phyloP scores from a whole-genome alignment of 495 filamentous ascomycete genomes.

The Articulospora tetracladia region DNA sequence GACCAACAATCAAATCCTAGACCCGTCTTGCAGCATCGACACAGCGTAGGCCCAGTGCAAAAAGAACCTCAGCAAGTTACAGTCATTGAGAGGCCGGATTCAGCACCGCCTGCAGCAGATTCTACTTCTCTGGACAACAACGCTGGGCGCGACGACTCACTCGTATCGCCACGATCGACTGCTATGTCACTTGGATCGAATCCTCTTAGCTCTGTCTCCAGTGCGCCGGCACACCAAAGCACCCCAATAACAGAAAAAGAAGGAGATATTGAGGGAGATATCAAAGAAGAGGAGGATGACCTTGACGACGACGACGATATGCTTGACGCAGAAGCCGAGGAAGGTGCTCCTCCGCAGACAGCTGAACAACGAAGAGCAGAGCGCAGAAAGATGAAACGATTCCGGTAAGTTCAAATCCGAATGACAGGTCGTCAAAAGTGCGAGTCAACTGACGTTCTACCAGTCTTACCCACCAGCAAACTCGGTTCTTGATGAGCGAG shows the following conservation, averaged over 20 bases:
- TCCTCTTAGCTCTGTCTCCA: conserved; percentile 36
- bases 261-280: conserved; percentile 29
- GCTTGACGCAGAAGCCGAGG: conserved; percentile 45
- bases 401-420: conserved; percentile 58
- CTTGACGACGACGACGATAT: conserved; percentile 43
- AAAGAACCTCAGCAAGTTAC: conserved; percentile 32
- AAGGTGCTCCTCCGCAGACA: conserved; percentile 48
- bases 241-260: conserved; percentile 18
- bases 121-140: conserved; percentile 7
- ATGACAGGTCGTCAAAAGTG: neutral
- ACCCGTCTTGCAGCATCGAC: conserved; percentile 23
- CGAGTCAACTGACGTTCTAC: neutral
- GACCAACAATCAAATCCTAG: conserved; percentile 37
- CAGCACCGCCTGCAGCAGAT: conserved; percentile 18
- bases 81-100: conserved; percentile 26
- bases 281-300: conserved; percentile 47
- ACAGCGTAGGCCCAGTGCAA: conserved; percentile 22
- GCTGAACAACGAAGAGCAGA: conserved; percentile 71
- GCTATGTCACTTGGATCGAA: conserved; percentile 32
- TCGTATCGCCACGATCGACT: conserved; percentile 37
- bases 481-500: conserved; percentile 94
- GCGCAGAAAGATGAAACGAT: conserved; percentile 93
- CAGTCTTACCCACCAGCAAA: conserved; percentile 95
- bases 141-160: conserved; percentile 36
- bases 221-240: conserved; percentile 24